Evolutionary conservation across 805 yeast genomes (phyloP).

Genomic region (Hanseniaspora guilliermondii): DNA sequence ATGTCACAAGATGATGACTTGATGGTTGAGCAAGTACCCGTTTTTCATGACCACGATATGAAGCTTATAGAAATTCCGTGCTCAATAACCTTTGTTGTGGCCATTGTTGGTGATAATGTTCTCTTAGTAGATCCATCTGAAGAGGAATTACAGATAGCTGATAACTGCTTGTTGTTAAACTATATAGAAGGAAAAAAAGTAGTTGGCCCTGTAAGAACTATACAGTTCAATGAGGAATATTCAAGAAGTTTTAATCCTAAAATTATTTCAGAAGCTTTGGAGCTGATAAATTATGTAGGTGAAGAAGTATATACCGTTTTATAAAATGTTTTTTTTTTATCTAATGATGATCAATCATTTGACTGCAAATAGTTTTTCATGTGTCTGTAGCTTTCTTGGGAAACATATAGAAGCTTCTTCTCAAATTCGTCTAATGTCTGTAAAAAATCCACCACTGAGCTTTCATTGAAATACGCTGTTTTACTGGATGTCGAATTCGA

Average conservation of each 20-base stretch:
- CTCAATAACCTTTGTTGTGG: constrained; percentile 66
- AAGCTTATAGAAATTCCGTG: constrained; percentile 44
- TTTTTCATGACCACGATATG: constrained; percentile 74
- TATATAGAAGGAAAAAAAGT: constrained; percentile 51
- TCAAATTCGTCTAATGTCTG: constrained; percentile 68
- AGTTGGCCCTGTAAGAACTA: constrained; percentile 58
- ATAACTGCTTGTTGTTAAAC: constrained; percentile 65
- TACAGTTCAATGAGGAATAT: constrained; percentile 41
- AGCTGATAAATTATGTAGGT: constrained; percentile 50
- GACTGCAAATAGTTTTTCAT: constrained; percentile 32
- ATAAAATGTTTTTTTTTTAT: constrained; percentile 9
- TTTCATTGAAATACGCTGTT: constrained; percentile 26
- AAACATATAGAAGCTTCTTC: constrained; percentile 40
- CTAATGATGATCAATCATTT: background rate
- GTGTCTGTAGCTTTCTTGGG: constrained; percentile 40
- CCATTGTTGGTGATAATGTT: constrained; percentile 54
- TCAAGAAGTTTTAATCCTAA: constrained; percentile 45
- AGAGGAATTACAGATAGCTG: constrained; percentile 81
- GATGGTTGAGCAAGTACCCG: constrained; percentile 76
- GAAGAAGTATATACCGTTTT: constrained; percentile 44
- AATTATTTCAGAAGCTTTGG: constrained; percentile 41
- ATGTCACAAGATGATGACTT: constrained; percentile 52
- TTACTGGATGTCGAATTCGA: constrained; percentile 18
- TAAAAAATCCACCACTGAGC: constrained; percentile 32
- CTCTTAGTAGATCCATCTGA: constrained; percentile 72